Percentiles rank a stretch among this genome's conserved stretches.
Evolutionary conservation across 129 eudicot genomes (phyloP).

Genomic region (Centrapalus pauciflorus): DNA sequence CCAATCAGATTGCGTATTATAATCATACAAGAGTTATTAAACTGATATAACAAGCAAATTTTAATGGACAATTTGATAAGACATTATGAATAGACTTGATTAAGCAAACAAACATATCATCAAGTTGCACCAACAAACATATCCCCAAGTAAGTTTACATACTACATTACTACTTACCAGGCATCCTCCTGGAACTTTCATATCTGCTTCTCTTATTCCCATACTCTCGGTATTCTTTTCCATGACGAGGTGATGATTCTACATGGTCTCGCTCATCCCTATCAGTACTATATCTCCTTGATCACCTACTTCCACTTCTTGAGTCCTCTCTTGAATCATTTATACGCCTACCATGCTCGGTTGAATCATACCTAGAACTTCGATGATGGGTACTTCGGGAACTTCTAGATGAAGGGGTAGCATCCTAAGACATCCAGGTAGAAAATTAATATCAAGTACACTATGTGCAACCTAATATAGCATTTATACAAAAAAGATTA

Average conservation of each 20-base stretch:
- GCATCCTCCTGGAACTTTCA: slow-evolving; percentile 45
- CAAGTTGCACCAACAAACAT: no score
- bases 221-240: slow-evolving; percentile 28
- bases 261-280: slow-evolving; percentile 28
- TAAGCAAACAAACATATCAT: no score
- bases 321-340: slow-evolving; percentile 31
- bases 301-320: slow-evolving; percentile 20
- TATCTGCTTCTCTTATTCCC: slow-evolving; percentile 48
- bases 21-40: no score
- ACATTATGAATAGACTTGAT: no score
- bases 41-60: no score
- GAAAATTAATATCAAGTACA: no score
- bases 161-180: slow-evolving; percentile 46
- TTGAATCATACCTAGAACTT: slow-evolving; percentile 27
- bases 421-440: no score
- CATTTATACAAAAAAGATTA: no score
- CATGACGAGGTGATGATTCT: slow-evolving; percentile 23
- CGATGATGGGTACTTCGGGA: slow-evolving; percentile 21
- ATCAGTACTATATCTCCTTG: slow-evolving; percentile 24
- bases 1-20: slow-evolving; percentile 40
- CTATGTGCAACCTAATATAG: no score
- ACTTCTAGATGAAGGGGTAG: slow-evolving; percentile 28
- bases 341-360: slow-evolving; percentile 22
- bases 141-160: background rate
- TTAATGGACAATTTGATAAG: no score